phyloP scores from a whole-genome alignment of 345 rosid genomes.

The Heritiera littoralis region DNA sequence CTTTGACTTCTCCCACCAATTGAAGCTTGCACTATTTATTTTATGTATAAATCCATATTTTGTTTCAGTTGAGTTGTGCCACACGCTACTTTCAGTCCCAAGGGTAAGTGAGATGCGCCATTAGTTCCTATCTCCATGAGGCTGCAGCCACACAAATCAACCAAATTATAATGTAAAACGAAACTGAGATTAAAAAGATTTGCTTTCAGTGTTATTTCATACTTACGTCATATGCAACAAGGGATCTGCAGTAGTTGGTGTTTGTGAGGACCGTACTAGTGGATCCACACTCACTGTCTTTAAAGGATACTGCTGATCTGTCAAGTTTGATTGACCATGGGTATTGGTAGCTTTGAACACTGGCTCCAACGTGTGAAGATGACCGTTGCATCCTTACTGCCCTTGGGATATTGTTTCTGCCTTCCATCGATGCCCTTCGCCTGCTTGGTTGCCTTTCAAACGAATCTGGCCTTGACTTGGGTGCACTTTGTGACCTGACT shows the following conservation, averaged over 20 bases:
- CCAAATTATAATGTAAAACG: background rate
- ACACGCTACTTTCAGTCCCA: background rate
- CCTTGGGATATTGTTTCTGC: conserved; percentile 61
- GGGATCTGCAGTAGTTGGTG: conserved; percentile 65
- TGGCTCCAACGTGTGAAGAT: conserved; percentile 69
- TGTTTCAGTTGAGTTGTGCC: background rate
- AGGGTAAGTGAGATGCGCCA: conserved; percentile 1
- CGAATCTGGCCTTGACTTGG: conserved; percentile 69
- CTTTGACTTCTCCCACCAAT: conserved; percentile 1
- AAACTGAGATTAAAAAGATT: background rate
- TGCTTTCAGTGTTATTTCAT: background rate
- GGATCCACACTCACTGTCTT: conserved; percentile 86
- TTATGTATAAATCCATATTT: background rate
- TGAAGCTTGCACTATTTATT: conserved; percentile 16
- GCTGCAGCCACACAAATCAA: conserved; percentile 30
- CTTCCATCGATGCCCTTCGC: conserved; percentile 70
- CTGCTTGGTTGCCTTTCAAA: conserved; percentile 70
- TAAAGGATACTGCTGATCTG: conserved; percentile 63
- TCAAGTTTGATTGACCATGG: conserved; percentile 88
- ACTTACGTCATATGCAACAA: conserved; percentile 50
- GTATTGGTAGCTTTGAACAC: conserved; percentile 55
- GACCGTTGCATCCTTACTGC: conserved; percentile 86
- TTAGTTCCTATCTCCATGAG: conserved; percentile 33
- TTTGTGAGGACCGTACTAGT: conserved; percentile 73
- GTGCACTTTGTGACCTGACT: conserved; percentile 80